Percentiles rank a stretch among this genome's conserved stretches.
Conservation (phyloP, 768 basidiomycete species). For the Hygrocybe coccinea region DNA sequence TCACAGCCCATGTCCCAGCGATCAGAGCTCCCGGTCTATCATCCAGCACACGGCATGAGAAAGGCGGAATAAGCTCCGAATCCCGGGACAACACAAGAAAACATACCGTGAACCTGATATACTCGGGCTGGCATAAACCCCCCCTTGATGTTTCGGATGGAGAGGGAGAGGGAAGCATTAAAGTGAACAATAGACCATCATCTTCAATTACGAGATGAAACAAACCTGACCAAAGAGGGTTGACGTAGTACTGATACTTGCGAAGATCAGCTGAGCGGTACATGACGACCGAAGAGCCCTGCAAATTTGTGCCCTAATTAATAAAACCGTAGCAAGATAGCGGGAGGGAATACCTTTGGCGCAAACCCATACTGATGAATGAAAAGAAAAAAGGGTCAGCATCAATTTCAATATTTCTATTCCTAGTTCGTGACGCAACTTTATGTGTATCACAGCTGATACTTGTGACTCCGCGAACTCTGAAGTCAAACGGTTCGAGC, state of each 20-base stretch:
- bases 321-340: too few relatives aligned
- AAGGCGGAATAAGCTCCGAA: neutral
- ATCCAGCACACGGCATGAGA: neutral
- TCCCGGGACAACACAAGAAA: neutral
- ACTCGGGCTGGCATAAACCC: slow-evolving; percentile 86
- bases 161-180: neutral
- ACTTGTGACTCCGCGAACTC: slow-evolving; percentile 84
- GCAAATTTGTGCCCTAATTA: neutral
- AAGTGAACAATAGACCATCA: neutral
- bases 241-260: slow-evolving; percentile 81
- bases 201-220: slow-evolving; percentile 7
- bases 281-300: slow-evolving; percentile 95
- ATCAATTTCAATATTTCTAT: neutral
- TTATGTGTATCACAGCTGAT: slow-evolving; percentile 97
- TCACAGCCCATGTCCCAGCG: slow-evolving; percentile 94
- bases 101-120: slow-evolving; percentile 83
- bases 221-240: slow-evolving; percentile 71
- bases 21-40: slow-evolving; percentile 83
- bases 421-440: slow-evolving; percentile 33
- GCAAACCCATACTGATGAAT: slow-evolving; percentile 83
- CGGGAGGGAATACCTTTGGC: slow-evolving; percentile 84
- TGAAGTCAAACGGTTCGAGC: slow-evolving; percentile 80
- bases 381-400: slow-evolving; percentile 10
- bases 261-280: slow-evolving; percentile 76
- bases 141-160: slow-evolving; percentile 45